A percentile compares a stretch with the other conserved stretches of the same genome.
Conservation (phyloP, 768 basidiomycete genomes). For the Kwoniella newhampshirensis region DNA sequence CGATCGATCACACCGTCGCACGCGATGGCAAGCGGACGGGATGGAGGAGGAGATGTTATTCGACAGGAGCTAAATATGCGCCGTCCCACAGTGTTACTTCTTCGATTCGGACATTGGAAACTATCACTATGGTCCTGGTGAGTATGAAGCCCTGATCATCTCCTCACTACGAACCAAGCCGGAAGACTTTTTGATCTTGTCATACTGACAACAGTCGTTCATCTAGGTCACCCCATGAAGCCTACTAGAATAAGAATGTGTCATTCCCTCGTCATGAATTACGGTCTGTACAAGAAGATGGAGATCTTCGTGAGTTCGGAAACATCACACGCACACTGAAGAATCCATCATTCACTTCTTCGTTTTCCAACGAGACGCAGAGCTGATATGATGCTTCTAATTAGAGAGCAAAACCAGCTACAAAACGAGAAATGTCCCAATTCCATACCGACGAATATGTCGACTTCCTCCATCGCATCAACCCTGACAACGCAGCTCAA, state of each 20-base stretch:
- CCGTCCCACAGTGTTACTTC: slow-evolving; percentile 79
- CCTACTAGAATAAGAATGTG: slow-evolving; percentile 99
- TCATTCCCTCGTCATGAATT: slow-evolving; percentile 99
- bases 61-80: background rate
- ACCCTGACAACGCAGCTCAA: slow-evolving; percentile 90
- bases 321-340: background rate
- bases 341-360: background rate
- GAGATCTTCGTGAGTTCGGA: slow-evolving; percentile 98
- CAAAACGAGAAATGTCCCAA: slow-evolving; percentile 98
- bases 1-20: too few relatives aligned
- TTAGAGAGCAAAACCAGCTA: slow-evolving; percentile 97
- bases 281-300: slow-evolving; percentile 99
- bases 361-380: slow-evolving; percentile 8
- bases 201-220: background rate
- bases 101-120: slow-evolving; percentile 99
- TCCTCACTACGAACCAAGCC: background rate
- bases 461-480: slow-evolving; percentile 90
- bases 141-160: slow-evolving; percentile 7
- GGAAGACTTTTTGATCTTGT: background rate
- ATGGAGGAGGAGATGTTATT: too few relatives aligned
- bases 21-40: too few relatives aligned
- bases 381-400: background rate
- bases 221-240: slow-evolving; percentile 89
- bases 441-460: slow-evolving; percentile 99
- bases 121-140: slow-evolving; percentile 86